Percentiles rank a stretch among this genome's conserved stretches.
Evolutionary conservation across 108 stramenopile genomes (phyloP).

Genomic region (Cyclotella baltica): DNA sequence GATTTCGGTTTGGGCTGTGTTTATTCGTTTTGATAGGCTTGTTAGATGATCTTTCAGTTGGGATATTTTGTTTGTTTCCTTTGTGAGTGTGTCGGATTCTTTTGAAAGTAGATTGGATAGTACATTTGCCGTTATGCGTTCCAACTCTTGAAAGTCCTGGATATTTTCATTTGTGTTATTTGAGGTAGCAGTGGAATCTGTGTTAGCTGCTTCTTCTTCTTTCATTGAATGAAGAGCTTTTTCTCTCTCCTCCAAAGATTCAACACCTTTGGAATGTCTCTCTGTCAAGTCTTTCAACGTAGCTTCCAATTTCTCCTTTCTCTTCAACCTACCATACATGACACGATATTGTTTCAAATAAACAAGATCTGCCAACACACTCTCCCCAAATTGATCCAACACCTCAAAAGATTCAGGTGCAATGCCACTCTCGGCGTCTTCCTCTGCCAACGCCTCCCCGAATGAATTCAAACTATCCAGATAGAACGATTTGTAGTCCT

Average conservation of each 20-base stretch:
- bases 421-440: slow-evolving; percentile 21
- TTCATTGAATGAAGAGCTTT: not conserved
- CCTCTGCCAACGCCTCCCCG: slow-evolving; percentile 19
- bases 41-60: slow-evolving; percentile 1
- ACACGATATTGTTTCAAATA: slow-evolving; percentile 51
- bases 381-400: slow-evolving; percentile 41
- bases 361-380: slow-evolving; percentile 57
- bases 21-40: not conserved
- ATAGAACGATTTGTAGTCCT: slow-evolving; percentile 63
- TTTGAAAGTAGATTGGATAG: not conserved
- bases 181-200: no score
- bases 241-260: slow-evolving; percentile 5
- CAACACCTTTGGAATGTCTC: not conserved
- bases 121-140: not conserved
- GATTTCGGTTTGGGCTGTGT: slow-evolving; percentile 6
- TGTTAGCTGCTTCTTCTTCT: not conserved
- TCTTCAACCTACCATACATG: slow-evolving; percentile 22
- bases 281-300: not conserved
- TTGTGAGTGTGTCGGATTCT: slow-evolving; percentile 20
- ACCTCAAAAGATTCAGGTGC: not conserved
- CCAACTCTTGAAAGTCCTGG: not conserved
- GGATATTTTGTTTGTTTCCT: slow-evolving; percentile 24
- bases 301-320: slow-evolving; percentile 7
- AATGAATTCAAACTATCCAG: slow-evolving; percentile 61
- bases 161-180: not conserved